Base-by-base conservation (phyloP, 768 basidiomycete genomes). In the Lentinus tigrinus region DNA sequence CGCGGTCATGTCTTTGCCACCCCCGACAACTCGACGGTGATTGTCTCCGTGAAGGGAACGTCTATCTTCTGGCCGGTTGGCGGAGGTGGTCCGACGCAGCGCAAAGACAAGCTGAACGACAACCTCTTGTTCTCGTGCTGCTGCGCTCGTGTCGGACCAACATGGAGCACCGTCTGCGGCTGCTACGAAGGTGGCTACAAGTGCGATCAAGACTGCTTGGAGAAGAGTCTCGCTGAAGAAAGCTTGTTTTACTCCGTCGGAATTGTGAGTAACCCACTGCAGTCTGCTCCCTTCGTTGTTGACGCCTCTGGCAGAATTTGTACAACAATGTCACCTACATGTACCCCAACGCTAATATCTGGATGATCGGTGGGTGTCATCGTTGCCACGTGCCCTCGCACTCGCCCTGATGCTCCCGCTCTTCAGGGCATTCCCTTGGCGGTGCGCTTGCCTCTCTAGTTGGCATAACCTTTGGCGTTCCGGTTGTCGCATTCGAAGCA, bases 111-210 rank as follows among this genome's bases (percentile, higher is more conserved):
- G 74, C 73, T 88, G 57, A 98, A 98, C 73, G 95, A 98, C 66
- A 98, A 96, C 68, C 75, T 95, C n/a, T 75, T 98, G 34, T 96
- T 96, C 75, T 89, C 93, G 4, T 98, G 96, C 73, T 98, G 96
- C 72, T 98, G 96, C 67, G 95, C 94, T 2, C 81, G 90, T 7
- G 91, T 98, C n/a, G 93, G 91, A 34, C 91, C 93, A 52, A 92
- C 92, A 0, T 98, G 96, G 96, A 85, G 83, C 19, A 81, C 96
- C 0, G 96, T 97, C 0, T 98, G 96, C 69, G 88, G 83, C 48
- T 98, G 96, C 72, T 89, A 88, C 67, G 76, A 85, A 7, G 84
- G 91, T 1, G 75, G 81, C 14, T 83, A 85, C 71, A 87, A 83
- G 61, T 98, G 96, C 70, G 85, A 89, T 60, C 83, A 87, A 63